Base-by-base conservation (phyloP, 768 basidiomycete species). In the Collybiopsis confluens region DNA sequence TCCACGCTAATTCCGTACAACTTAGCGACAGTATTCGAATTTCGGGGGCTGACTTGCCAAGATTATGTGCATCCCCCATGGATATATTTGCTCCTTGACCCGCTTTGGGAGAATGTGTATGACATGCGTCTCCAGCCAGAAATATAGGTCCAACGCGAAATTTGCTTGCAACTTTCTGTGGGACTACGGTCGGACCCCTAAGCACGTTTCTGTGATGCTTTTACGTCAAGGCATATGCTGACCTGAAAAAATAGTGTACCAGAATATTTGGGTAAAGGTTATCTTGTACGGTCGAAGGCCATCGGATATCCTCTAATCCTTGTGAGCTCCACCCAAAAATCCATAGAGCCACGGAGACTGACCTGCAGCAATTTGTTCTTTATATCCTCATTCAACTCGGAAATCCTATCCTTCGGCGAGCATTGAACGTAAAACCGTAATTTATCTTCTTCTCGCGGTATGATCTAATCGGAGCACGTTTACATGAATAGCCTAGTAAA, bases 71-170 rank as follows among this genome's bases (percentile, higher is more conserved):
- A 44, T 66, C 64, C 13, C 55, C 58, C 61, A 66, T 61, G 2
- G 61, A 59, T 2, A 55, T 56, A 36, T 66, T 66, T 15, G 61
- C 61, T 9, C 65, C 65, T 55, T 66, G 65, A 1, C 59, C 65
- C 11, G 64, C 64, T 43, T 64, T 65, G 4, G 65, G 64, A 11
- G 62, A 64, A 54, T 64, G 65, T 11, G 62, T 64, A 45, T 66
- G 65, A 38, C 57, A 59, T 38, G 61, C 61, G 45, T 62, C 61
- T 13, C 64, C 64, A 4, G 55, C 57, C 30, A 64, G 58, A 42
- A 65, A 65, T 8, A 64, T 50, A 9, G 56, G 48, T 21, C 57
- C 33, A n/a, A 41, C 28, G 10, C 56, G 55, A 43, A 61, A 65
- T 15, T 35, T 48, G 2, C 53, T 45, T 1, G 61, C 64, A 15